Conservation (phyloP, 257 asterid genomes). For the Thymus mandschuricus region DNA sequence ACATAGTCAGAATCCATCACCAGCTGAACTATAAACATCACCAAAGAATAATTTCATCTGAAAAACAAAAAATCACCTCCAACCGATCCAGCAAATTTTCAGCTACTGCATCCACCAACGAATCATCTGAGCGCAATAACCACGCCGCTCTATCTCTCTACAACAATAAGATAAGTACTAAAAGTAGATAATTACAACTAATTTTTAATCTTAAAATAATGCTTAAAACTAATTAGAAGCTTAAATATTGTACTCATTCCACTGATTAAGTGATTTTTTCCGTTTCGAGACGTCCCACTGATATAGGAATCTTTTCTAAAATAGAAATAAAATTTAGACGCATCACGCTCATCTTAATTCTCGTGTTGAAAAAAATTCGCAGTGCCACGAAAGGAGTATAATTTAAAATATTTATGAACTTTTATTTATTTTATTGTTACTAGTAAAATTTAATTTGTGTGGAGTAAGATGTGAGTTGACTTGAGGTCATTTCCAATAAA, state of each 20-base stretch:
- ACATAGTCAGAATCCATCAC: background rate
- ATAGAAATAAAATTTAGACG: too few relatives aligned
- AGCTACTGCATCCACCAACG: slow-evolving; percentile 80
- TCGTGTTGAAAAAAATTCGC: too few relatives aligned
- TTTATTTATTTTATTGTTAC: background rate
- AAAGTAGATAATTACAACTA: background rate
- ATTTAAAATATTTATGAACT: background rate
- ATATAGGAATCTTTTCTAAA: too few relatives aligned
- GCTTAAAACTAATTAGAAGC: too few relatives aligned
- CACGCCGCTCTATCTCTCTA: slow-evolving; percentile 90
- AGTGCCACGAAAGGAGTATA: too few relatives aligned
- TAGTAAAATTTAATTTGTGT: background rate
- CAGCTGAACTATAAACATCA: slow-evolving; percentile 3
- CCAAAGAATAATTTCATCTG: too few relatives aligned
- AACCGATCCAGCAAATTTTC: slow-evolving; percentile 87
- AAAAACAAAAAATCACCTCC: slow-evolving; percentile 81
- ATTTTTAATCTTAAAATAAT: background rate
- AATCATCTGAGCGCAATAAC: slow-evolving; percentile 74
- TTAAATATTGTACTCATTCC: too few relatives aligned
- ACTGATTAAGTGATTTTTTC: too few relatives aligned
- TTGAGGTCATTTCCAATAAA: slow-evolving; percentile 14
- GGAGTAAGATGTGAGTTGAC: slow-evolving; percentile 25
- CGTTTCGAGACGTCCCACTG: too few relatives aligned
- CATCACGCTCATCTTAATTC: too few relatives aligned
- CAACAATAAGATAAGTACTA: background rate